These are phyloP conservation scores for Magnolia sinica DNA, from an alignment of 164 flowering plant genomes.

Conservation along the genomic window DNA sequence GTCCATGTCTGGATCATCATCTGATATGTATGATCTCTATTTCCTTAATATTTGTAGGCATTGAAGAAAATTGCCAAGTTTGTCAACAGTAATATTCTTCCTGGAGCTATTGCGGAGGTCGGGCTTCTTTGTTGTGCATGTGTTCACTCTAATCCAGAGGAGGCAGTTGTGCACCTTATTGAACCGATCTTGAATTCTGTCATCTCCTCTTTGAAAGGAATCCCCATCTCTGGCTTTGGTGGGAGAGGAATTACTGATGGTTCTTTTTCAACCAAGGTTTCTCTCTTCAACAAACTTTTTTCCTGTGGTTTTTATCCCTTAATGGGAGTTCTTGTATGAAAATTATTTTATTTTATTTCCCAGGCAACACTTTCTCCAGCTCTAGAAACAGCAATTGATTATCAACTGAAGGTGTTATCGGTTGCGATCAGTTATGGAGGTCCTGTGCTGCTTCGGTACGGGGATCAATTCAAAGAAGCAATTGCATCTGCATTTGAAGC, in stretches of 20 bases:
- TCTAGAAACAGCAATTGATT: conserved; percentile 83
- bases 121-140: conserved; percentile 99
- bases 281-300: conserved; percentile 1
- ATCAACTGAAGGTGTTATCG: conserved; percentile 80
- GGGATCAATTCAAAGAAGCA: conserved; percentile 71
- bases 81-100: conserved; percentile 87
- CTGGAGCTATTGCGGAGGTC: conserved; percentile 96
- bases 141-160: conserved; percentile 83
- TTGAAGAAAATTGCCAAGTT: conserved; percentile 88
- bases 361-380: conserved; percentile 91
- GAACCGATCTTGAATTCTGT: conserved; percentile 70
- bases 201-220: conserved; percentile 72
- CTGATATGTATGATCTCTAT: conserved; percentile 9
- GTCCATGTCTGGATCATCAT: background rate
- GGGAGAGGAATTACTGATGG: conserved; percentile 48
- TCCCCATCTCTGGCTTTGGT: conserved; percentile 80
- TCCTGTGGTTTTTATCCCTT: conserved; percentile 1
- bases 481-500: conserved; percentile 76
- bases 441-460: conserved; percentile 60
- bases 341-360: background rate
- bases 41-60: conserved; percentile 49
- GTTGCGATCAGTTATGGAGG: conserved; percentile 93
- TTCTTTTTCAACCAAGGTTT: conserved; percentile 55
- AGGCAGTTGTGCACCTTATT: conserved; percentile 71
- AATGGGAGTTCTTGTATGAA: conserved; percentile 1